A percentile compares a stretch with the other conserved stretches of the same genome.
phyloP scores from a whole-genome alignment of 2,329 filamentous ascomycete species.

The Diplocarpon mali region DNA sequence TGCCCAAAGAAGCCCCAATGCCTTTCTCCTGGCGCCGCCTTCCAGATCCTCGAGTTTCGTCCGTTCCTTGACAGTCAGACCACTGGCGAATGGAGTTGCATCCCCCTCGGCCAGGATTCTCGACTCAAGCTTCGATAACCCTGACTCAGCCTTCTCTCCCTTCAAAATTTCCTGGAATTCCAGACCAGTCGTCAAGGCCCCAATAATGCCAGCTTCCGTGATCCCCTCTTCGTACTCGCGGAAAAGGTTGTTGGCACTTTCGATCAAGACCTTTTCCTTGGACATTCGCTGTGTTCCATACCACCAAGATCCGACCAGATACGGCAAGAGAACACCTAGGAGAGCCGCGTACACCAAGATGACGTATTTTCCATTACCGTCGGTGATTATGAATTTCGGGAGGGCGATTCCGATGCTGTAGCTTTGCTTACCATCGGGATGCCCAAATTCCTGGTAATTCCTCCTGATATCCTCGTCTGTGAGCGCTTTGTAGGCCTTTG shows the following conservation, averaged over 20 bases:
- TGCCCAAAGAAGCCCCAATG: constrained; percentile 83
- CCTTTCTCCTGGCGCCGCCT: constrained; percentile 69
- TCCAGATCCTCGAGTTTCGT: constrained; percentile 71
- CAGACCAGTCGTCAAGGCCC: constrained; percentile 71
- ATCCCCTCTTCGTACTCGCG: constrained; percentile 81
- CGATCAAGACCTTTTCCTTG: constrained; percentile 85
- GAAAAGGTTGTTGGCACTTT: constrained; percentile 91
- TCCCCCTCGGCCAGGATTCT: constrained; percentile 57
- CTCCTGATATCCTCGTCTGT: constrained; percentile 96
- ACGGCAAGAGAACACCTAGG: constrained; percentile 82
- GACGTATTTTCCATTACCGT: constrained; percentile 93
- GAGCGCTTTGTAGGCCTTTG: constrained; percentile 94
- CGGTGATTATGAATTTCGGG: constrained; percentile 82
- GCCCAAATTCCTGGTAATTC: constrained; percentile 91
- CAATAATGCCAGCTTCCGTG: constrained; percentile 67
- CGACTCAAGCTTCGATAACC: constrained; percentile 74
- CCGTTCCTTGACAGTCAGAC: constrained; percentile 63
- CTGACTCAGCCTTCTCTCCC: constrained; percentile 68
- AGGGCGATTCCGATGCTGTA: constrained; percentile 96
- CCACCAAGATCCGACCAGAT: constrained; percentile 95
- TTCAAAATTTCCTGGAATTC: constrained; percentile 72
- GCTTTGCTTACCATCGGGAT: constrained; percentile 96
- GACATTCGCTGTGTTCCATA: constrained; percentile 90
- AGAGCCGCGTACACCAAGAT: constrained; percentile 79
- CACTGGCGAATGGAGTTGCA: constrained; percentile 38